Base-by-base conservation (phyloP, 208 protist genomes). In the Acanthamoeba quina region DNA sequence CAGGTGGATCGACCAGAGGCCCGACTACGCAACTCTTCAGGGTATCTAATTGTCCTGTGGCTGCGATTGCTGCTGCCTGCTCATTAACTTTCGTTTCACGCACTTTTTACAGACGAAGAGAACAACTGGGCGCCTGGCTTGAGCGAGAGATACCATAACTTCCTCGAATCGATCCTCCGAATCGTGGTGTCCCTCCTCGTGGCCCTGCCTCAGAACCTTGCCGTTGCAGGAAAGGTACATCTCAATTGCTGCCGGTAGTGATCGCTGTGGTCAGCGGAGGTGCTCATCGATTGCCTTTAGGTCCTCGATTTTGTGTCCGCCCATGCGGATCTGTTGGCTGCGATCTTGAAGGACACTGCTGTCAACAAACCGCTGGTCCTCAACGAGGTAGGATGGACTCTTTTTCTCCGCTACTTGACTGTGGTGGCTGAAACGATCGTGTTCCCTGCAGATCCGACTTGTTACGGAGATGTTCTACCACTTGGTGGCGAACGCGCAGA, bases 131-230 rank as follows among this genome's bases (percentile, higher is more conserved):
- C 44, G 21, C 68, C 90, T 19, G 49, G 68, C 3, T 13, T 85
- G 26, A 21, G 49, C 11, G 90, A 94, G 52, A 34, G 62, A 72
- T 94, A 94, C 70, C 90, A 94, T n/a, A 78, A 62, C 68, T 70
- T 94, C 54, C 58, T 94, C n/a, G n/a, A 72, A 29, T n/a, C 90
- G 9, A n/a, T 85, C 10, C 70, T 94, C 31, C 70, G 68, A 26
- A 85, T 94, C 49, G 70, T 83, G 26, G 90, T 94, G 13, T 94
- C 90, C 0, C 90, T 94, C 11, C 90, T 94, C 29, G 90, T 94
- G 68, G 66, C 90, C 29, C 54, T 94, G 37, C 90, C 90, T n/a
- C 90, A 68, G n/a, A 94, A 94, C 58, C 31, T 70, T 10, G 90
- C 41, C 47, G 90, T 94, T 9, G 49, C 58, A 5, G 52, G 54